A percentile compares a stretch with the other conserved stretches of the same genome.
Evolutionary conservation across 164 flowering plant genomes (phyloP).

Genomic region (Kalanchoe fedtschenkoi): DNA sequence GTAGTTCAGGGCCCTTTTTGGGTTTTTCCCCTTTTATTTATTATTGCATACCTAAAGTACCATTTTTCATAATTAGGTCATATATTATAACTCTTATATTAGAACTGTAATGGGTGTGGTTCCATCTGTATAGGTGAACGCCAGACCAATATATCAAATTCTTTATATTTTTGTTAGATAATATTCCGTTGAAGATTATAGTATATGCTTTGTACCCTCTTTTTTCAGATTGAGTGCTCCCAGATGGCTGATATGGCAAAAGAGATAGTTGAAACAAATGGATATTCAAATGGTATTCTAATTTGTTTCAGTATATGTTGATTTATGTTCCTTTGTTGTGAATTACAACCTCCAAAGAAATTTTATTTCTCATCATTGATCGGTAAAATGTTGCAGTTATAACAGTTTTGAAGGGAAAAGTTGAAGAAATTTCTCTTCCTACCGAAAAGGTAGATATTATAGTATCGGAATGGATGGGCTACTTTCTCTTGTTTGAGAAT

Average conservation of each 20-base stretch:
- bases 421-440: slow-evolving; percentile 89
- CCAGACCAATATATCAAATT: neutral
- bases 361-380: neutral
- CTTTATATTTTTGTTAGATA: neutral
- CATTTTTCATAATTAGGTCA: too few species aligned
- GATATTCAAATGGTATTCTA: slow-evolving; percentile 65
- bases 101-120: too few species aligned
- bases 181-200: neutral
- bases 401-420: slow-evolving; percentile 89
- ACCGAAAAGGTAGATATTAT: slow-evolving; percentile 84
- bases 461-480: slow-evolving; percentile 99
- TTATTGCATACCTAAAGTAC: too few species aligned
- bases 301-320: too few species aligned
- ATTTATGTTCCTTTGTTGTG: neutral
- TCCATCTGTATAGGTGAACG: too few species aligned
- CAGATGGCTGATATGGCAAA: slow-evolving; percentile 95
- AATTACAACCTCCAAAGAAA: neutral
- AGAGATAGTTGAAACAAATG: slow-evolving; percentile 77
- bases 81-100: too few species aligned
- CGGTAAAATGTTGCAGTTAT: slow-evolving; percentile 43
- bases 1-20: too few species aligned
- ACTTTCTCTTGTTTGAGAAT: slow-evolving; percentile 85
- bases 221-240: slow-evolving; percentile 82
- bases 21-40: too few species aligned
- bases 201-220: neutral